Evolutionary conservation across 805 yeast species (phyloP).

Genomic region (Ogataea minuta): DNA sequence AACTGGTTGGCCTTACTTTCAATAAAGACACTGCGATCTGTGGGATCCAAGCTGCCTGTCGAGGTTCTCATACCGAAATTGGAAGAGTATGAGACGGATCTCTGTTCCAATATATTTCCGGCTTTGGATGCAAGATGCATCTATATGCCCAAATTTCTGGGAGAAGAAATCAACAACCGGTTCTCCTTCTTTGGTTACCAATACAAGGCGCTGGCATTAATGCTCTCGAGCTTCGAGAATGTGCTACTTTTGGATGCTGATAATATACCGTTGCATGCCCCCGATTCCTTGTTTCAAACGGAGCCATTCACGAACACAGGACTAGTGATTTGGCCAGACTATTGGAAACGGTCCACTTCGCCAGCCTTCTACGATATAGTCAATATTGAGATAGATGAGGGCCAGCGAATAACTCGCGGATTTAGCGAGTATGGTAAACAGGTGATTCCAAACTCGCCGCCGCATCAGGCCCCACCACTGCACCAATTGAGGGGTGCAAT

Average conservation of each 20-base stretch:
- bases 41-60: constrained; percentile 68
- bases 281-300: constrained; percentile 54
- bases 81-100: constrained; percentile 65
- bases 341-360: constrained; percentile 57
- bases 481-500: constrained; percentile 62
- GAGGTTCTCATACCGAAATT: constrained; percentile 76
- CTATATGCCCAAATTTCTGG: constrained; percentile 55
- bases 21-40: constrained; percentile 56
- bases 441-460: constrained; percentile 30
- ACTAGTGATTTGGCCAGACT: constrained; percentile 45
- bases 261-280: constrained; percentile 62
- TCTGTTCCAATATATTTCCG: constrained; percentile 63
- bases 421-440: constrained; percentile 36
- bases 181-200: constrained; percentile 59
- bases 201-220: constrained; percentile 60
- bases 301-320: constrained; percentile 54
- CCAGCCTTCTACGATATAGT: constrained; percentile 46
- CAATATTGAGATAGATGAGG: constrained; percentile 43
- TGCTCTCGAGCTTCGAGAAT: constrained; percentile 67
- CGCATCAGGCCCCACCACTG: constrained; percentile 39
- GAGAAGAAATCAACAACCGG: constrained; percentile 42
- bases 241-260: constrained; percentile 71
- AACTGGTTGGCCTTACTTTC: constrained; percentile 67
- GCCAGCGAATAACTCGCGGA: constrained; percentile 39
- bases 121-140: constrained; percentile 62